Evolutionary conservation across 2,329 filamentous ascomycete genomes (phyloP), one percentile per base, ranked within the genome.

Genomic region (Purpureocillium takamizusanense): DNA sequence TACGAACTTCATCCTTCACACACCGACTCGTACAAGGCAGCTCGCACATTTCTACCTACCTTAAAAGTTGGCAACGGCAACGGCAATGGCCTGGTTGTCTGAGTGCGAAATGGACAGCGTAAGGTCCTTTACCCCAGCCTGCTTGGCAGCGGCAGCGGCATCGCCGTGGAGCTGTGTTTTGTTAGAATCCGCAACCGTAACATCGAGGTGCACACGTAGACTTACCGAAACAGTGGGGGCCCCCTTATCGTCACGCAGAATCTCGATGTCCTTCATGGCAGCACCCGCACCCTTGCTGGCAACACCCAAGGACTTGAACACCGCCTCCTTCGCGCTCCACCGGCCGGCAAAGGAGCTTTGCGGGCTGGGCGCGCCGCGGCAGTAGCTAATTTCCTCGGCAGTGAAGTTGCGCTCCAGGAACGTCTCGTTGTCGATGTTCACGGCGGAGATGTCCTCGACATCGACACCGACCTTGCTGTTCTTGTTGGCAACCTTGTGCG

Each of bases 391-490:
- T 66, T 98, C 92, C 36, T 72, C 68, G 13, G 70, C 63, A 0
- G 92, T 97, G 63, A 98, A 98, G 68, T 98, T 98, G 51, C 92
- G 84, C 65, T 92, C 78, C 33, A 98, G 65, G 56, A 98, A 98
- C 0, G 86, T 95, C 33, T 94, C 85, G 52, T 97, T 98, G 33
- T 87, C 79, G 46, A 95, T 85, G 66, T 95, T 94, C 66, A 98
- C 79, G 27, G 86, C 80, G 28, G 79, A 70, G 35, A 98, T 81
- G 46, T 83, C 83, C 68, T 98, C 92, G 37, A 98, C 86, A 55
- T 98, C 92, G 17, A 98, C 86, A 41, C 92, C 92, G 25, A 97
- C 78, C 61, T 87, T 90, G 53, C 83, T 89, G 49, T 82, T 63
- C 51, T 62, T 59, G 52, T 51, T 56, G 49, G 60, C 61, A 21